Conservation (phyloP, 805 yeast genomes). For the Suhomyces canberraensis region DNA sequence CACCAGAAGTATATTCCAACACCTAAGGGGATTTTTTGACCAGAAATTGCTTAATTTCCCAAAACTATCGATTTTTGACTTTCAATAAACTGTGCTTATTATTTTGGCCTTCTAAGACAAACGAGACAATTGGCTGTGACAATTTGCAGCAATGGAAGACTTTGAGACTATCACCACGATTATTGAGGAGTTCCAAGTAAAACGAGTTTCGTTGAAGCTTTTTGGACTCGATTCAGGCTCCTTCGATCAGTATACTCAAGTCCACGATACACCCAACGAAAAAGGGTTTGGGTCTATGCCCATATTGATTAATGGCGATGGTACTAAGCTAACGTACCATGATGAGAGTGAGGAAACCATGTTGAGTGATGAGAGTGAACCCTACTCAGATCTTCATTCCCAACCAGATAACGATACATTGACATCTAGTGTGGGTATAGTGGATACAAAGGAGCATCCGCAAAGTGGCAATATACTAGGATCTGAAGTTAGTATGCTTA, state of each 20-base stretch:
- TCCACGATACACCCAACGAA: neutral
- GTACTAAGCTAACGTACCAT: neutral
- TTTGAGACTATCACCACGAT: conserved; percentile 19
- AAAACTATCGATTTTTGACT: too few species aligned
- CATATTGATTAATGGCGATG: neutral
- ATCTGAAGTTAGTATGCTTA: neutral
- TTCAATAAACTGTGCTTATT: too few species aligned
- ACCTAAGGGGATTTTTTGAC: too few species aligned
- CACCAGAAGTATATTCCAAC: too few species aligned
- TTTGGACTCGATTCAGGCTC: conserved; percentile 9
- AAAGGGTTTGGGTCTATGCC: conserved; percentile 1
- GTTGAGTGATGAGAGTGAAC: neutral
- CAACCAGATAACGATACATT: neutral
- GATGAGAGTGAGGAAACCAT: neutral
- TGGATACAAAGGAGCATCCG: too few species aligned
- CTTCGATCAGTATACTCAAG: neutral
- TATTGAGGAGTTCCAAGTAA: conserved; percentile 15
- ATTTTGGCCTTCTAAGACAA: too few species aligned
- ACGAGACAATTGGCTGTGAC: too few species aligned
- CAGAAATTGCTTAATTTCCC: too few species aligned
- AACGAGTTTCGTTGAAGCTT: conserved; percentile 11
- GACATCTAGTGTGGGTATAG: too few species aligned
- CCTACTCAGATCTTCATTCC: neutral
- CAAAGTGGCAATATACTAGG: neutral
- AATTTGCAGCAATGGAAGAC: conserved; percentile 16